Evolutionary conservation across 331 rosid genomes (phyloP), one percentile per base, ranked within the genome.

Genomic region (Stylosanthes scabra): DNA sequence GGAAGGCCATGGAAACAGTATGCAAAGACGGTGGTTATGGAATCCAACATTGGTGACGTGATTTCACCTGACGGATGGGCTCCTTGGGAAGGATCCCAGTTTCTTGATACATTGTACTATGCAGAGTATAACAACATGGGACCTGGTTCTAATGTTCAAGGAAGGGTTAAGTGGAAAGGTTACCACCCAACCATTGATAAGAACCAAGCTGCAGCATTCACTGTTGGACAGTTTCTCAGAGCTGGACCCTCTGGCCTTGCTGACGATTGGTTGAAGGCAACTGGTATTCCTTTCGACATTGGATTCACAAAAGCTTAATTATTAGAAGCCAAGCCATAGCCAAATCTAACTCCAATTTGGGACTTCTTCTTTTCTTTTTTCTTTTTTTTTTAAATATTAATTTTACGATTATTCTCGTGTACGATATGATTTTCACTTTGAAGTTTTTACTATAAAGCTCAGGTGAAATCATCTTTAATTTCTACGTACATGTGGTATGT

Each of bases 1-100:
- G 97, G 94, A 0, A 85, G 92, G 67, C 94, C 97, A 8, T 91
- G 97, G 92, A 86, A 85, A 72, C 27, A 40, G 1, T 83, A 4
- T 50, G 16, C 97, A 0, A 88, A 37, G 75, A 84, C 89, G 0
- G 85, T 85, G 1, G 12, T 90, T n/a, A 88, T 90, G 81, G 93
- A 88, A 66, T 79, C 83, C 3, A 83, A 70, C 9, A 1, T 90
- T 1, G 88, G 67, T 0, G 97, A 88, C 73, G 42, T 85, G 1
- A 20, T 90, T 63, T 47, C 62, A 0, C 89, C 97, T 0, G 85
- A 45, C 0, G 92, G 94, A 1, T 88, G 85, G 86, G 8, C 0
- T n/a, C 66, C 68, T 6, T 90, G 94, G 97, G 11, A 5, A 2
- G 90, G 87, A 2, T 39, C 8, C 34, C 9, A 12, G 34, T 83